Evolutionary conservation across 164 flowering plant genomes (phyloP), one percentile per base, ranked within the genome.

Genomic region (Buxus sempervirens): DNA sequence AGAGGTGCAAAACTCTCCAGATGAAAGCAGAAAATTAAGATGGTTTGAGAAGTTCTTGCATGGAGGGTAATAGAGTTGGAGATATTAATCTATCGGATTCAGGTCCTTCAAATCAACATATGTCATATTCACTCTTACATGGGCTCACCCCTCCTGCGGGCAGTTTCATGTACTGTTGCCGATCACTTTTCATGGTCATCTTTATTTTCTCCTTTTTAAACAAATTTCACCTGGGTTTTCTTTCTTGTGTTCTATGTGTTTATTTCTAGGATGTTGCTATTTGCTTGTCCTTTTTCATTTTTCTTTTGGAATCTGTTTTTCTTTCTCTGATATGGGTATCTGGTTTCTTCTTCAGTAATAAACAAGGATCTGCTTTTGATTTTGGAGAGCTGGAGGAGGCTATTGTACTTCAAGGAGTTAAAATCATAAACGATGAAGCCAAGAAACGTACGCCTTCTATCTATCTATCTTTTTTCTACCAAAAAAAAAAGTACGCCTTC

Each of bases 321-420:
- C 38, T 67, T 65, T 62, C 65, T 68, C 48, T 70, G 36, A 73
- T 58, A 48, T 62, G 64, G 24, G 65, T 67, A 25, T 73, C 69
- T 49, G 58, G 53, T 66, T 60, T 66, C 56, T 54, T 64, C 54
- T n/a, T 36, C 70, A 96, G 96, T 25, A 83, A 87, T 77, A 91
- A 86, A 78, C 90, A 83, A 75, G 90, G 93, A 73, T 77, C 94
- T 57, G 76, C 85, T 70, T 93, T 85, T 80, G 96, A 84, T 83
- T 96, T 89, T 80, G 97, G 96, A 56, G 99, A 86, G 88, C 80
- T 96, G 36, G 96, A 93, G 78, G 90, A 91, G 65, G 98, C 96
- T 51, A 88, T 91, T 70, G 87, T 83, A 23, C 85, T 89, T 70
- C 94, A 90, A 75, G 96, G 91, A 76, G 83, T 82, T 66, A 81